Evolutionary conservation across 208 protist genomes (phyloP).

Genomic region (Leptomonas seymouri): DNA sequence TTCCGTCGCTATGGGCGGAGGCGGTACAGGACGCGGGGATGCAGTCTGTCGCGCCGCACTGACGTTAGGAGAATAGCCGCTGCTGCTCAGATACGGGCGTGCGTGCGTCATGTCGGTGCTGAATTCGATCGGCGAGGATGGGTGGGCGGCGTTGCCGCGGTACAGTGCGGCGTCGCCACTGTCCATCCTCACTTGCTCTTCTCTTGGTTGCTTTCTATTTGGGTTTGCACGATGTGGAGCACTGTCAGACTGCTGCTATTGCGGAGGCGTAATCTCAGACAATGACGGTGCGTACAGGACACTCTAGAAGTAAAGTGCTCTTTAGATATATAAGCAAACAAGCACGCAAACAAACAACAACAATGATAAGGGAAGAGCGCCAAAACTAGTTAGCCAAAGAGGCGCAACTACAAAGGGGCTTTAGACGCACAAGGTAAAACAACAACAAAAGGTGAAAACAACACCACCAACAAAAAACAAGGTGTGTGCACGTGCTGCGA

Average conservation of each 20-base stretch:
- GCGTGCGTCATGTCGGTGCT: slow-evolving; percentile 14
- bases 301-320: neutral
- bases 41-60: slow-evolving; percentile 18
- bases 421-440: too few species aligned
- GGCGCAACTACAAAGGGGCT: too few species aligned
- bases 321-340: neutral
- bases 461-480: too few species aligned
- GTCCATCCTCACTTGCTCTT: slow-evolving; percentile 18
- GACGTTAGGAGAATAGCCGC: slow-evolving; percentile 16
- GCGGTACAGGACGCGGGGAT: slow-evolving; percentile 12
- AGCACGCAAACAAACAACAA: too few species aligned
- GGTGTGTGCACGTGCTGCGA: neutral
- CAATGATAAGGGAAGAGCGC: too few species aligned
- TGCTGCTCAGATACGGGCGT: slow-evolving; percentile 13
- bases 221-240: neutral
- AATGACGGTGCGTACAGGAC: too few species aligned
- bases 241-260: too few species aligned
- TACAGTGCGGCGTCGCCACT: slow-evolving; percentile 21
- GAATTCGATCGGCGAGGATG: slow-evolving; percentile 38
- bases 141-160: slow-evolving; percentile 22
- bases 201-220: neutral
- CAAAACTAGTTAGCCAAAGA: too few species aligned
- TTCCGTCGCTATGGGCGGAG: neutral
- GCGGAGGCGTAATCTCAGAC: too few species aligned
- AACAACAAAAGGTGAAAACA: too few species aligned